Evolutionary conservation across 306 rosid species (phyloP), one percentile per base, ranked within the genome.

Genomic region (Dryas alaskensis): DNA sequence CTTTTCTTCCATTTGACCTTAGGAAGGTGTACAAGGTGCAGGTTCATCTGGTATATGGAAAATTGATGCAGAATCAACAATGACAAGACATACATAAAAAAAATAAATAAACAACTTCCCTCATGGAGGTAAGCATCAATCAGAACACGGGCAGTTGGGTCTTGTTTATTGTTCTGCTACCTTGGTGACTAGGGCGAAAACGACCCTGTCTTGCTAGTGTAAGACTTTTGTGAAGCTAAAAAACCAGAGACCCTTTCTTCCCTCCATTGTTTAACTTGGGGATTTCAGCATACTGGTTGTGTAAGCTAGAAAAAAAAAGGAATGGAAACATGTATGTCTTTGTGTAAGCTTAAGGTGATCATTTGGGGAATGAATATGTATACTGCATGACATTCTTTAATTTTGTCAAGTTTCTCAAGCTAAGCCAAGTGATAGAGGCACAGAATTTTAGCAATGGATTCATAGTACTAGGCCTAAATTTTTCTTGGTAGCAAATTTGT

Each of bases 91-190:
- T 81, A 55, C 76, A 17, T 74, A 60, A 40, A 48, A 42, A 10
- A 14, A n/a, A 40, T 11, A 60, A 45, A 27, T 53, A 17, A 25
- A 12, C 22, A 40, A 37, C 14, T 51, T 55, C 57, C 39, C 76
- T 64, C 65, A 43, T 62, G 22, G 53, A 72, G 73, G 63, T 67
- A 31, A 66, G 67, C 78, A 71, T 40, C 67, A 65, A 71, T 45
- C 67, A 65, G 57, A 74, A 67, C 46, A 55, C 74, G 64, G 4
- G 69, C 76, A 70, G 70, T 77, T 12, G 78, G 74, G 70, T 81
- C 51, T 44, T 69, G 44, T 73, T 72, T 67, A 58, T 53, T 81
- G 51, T 65, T 73, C 76, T 72, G 50, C 67, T 81, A 69, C 81
- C 70, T 67, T 42, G 70, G 66, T 60, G 78, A 60, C 65, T 16